Evolutionary conservation across 176 grass and related monocot genomes (phyloP), one percentile per base, ranked within the genome.

Genomic region (Tillandsia leiboldiana): DNA sequence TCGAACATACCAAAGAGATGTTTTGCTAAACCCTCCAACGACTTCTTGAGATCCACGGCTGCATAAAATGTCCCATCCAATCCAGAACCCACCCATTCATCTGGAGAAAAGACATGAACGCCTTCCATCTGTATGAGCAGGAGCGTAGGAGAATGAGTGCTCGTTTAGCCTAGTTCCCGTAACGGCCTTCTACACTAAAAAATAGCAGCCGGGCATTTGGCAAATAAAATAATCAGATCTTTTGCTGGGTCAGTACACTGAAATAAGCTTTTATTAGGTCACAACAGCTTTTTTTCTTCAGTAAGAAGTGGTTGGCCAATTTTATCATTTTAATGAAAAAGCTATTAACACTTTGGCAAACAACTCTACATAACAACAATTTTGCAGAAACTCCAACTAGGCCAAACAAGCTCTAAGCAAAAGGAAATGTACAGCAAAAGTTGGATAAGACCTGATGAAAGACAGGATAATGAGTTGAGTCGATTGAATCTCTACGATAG

Each of bases 401-500:
- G 33, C 33, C 33, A 42, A 42, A 42, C 33, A 42, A 6, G 33
- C 33, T 6, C 33, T 42, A 42, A 42, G 33, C 33, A 42, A 7
- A 42, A 42, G 33, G 33, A 42, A 42, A 42, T 42, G 33, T 4
- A 42, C 33, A 29, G 51, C 2, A 68, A 73, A 50, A 54, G 56
- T 65, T 7, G 57, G 49, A 53, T 72, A 86, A 42, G 33, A 77
- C 88, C 90, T 89, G 86, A 87, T 97, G 94, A 82, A 97, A 97
- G 48, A 92, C 86, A 58, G 94, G 94, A 83, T 97, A 97, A 69
- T 97, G 94, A 75, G 94, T 97, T 70, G 86, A 80, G 74, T 97
- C 94, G 75, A 97, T 97, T 26, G 89, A 87, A 73, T 97, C 94
- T 66, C 94, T 90, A 65, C 94, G 94, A 71, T 97, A 97, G 67